A percentile compares a stretch with the other conserved stretches of the same genome.
Conservation (phyloP, 1,284 basidiomycete species). For the Coniferiporia weirii region DNA sequence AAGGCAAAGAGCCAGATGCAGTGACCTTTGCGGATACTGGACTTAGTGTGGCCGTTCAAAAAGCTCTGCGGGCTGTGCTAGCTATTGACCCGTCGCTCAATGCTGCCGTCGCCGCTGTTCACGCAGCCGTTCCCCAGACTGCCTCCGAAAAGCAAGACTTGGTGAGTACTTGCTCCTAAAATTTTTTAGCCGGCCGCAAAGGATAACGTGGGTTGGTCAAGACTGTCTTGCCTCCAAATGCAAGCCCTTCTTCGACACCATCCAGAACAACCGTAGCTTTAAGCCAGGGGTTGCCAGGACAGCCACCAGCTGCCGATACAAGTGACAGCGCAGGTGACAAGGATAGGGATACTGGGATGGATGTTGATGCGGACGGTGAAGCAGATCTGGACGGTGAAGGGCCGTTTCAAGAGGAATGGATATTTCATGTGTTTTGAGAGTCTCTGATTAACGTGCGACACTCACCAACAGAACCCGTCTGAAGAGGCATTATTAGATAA, state of each 20-base stretch:
- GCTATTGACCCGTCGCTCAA: conserved; percentile 11
- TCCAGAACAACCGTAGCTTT: neutral
- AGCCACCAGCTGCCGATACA: neutral
- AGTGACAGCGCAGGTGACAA: neutral
- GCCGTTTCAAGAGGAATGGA: neutral
- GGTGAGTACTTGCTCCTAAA: neutral
- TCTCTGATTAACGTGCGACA: neutral
- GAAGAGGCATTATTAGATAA: neutral
- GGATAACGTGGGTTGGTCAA: neutral
- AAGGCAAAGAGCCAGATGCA: neutral
- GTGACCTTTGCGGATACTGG: neutral
- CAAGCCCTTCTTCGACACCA: neutral
- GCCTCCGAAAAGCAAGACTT: neutral
- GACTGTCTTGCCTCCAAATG: neutral
- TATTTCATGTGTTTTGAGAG: neutral
- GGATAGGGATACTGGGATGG: conserved; percentile 3
- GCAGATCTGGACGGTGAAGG: conserved; percentile 9
- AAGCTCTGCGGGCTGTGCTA: conserved; percentile 13
- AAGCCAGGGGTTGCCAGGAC: neutral
- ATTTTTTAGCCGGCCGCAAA: neutral
- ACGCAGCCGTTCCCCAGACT: neutral
- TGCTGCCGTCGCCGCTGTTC: neutral
- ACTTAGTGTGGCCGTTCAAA: conserved; percentile 10
- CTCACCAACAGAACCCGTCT: neutral
- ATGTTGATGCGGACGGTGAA: conserved; percentile 7